These are phyloP conservation scores for Ceratocystis destructans DNA, from an alignment of 2,329 filamentous ascomycete species.

Conservation along the genomic window DNA sequence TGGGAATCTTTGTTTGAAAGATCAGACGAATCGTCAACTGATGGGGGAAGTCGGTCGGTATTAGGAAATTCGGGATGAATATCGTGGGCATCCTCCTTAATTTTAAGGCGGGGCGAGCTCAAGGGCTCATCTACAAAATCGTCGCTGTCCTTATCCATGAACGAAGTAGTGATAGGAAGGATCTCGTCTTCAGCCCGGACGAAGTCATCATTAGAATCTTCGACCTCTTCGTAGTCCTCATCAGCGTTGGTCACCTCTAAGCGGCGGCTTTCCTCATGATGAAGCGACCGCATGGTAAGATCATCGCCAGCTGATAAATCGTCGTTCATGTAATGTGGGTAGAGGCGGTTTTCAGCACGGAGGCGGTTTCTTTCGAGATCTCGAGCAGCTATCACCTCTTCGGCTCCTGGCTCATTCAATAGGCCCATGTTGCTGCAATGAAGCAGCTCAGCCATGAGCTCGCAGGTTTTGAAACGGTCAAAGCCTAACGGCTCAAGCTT, in stretches of 20 bases:
- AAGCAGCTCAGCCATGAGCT: constrained; percentile 91
- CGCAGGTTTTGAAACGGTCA: constrained; percentile 96
- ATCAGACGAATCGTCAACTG: constrained; percentile 10
- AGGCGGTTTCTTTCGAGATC: constrained; percentile 72
- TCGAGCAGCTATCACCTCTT: constrained; percentile 67
- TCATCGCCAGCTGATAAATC: constrained; percentile 39
- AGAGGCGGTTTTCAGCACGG: constrained; percentile 61
- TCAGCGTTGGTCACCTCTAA: constrained; percentile 68
- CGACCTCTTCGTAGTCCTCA: constrained; percentile 90
- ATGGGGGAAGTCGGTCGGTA: constrained; percentile 21
- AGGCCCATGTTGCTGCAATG: constrained; percentile 99
- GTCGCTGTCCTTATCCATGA: constrained; percentile 52
- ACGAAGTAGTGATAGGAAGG: constrained; percentile 50
- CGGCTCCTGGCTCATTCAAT: constrained; percentile 79
- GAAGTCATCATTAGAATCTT: constrained; percentile 47
- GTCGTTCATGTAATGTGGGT: constrained; percentile 27
- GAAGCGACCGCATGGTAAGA: constrained; percentile 44
- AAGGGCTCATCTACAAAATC: constrained; percentile 69
- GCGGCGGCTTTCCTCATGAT: constrained; percentile 46
- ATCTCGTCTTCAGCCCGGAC: constrained; percentile 70
- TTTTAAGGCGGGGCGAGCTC: constrained; percentile 49
- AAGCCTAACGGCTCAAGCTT: constrained; percentile 92
- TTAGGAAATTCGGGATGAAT: constrained; percentile 27
- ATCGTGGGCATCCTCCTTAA: constrained; percentile 39
- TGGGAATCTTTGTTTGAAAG: constrained; percentile 11